Evolutionary conservation across 1,139 yeast genomes (phyloP).

Genomic region (Saccharomycopsis crataegensis): DNA sequence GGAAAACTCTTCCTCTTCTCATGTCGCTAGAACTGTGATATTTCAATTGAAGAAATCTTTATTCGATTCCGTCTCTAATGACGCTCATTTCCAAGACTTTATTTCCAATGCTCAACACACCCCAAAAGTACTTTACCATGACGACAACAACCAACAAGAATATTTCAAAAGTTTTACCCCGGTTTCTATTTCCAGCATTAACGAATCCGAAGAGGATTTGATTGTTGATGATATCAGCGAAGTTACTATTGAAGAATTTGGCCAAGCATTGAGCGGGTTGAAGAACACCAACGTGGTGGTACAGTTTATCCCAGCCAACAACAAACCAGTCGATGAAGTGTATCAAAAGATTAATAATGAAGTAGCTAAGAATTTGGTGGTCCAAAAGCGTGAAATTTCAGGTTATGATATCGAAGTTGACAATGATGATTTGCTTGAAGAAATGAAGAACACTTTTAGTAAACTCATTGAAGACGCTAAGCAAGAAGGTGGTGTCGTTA

Average conservation of each 20-base stretch:
- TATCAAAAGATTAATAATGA: background rate
- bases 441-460: constrained; percentile 10
- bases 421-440: constrained; percentile 6
- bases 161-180: too few relatives aligned
- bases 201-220: background rate
- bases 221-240: background rate
- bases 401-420: constrained; percentile 10
- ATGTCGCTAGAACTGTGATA: background rate
- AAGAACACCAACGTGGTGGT: constrained; percentile 6
- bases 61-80: background rate
- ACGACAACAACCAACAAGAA: background rate
- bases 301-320: constrained; percentile 12
- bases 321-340: background rate
- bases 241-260: background rate
- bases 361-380: background rate
- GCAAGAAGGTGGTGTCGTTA: constrained; percentile 13
- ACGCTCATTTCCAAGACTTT: background rate
- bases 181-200: too few relatives aligned
- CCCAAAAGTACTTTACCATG: constrained; percentile 1
- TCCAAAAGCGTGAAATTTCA: constrained; percentile 3
- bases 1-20: background rate
- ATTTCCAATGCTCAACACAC: background rate
- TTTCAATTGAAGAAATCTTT: constrained; percentile 8
- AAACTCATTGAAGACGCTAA: constrained; percentile 17
- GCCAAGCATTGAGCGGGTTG: background rate